Base-by-base conservation (phyloP, 2,329 filamentous ascomycete species). In the Diaporthe aspalathi region DNA sequence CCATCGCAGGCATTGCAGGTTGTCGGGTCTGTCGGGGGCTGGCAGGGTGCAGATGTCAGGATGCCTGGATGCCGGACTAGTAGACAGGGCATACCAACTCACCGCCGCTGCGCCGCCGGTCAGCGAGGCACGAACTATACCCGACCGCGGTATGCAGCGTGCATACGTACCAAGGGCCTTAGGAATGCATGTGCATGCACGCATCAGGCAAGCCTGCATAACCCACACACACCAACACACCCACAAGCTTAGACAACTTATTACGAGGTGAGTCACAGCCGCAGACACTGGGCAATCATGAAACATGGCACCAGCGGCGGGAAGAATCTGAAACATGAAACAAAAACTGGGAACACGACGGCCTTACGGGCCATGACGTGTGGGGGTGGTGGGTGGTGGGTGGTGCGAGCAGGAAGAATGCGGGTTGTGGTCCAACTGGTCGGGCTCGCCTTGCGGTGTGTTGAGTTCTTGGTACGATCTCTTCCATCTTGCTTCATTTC, bases 251-350 rank as follows among this genome's bases (percentile, higher is more conserved):
- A n/a, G n/a, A n/a, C n/a, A n/a, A n/a, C n/a, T n/a, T n/a, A n/a
- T 35, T 65, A 65, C 60, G 60, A 65, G 60, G 29, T 68, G 67
- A 68, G 67, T 68, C 67, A 68, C 53, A 68, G 67, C 35, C 47
- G 67, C 67, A 68, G 53, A 54, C 63, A 67, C 49, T 29, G 35
- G 29, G 40, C 50, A 16, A 43, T 32, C 43, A 50, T 68, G 67
- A 68, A 68, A 68, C 67, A 60, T 68, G 32, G 14, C 43, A 49
- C 22, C 60, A 50, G 35, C 43, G 45, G 52, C 56, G 56, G 56
- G 9, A 49, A 49, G 50, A 60, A 68, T 57, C 29, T 68, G 67
- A 68, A 68, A 68, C 67, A 50, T 68, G 67, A 68, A 68, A 68
- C 67, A 68, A 60, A 60, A 68, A 57, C n/a, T 68, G 67, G 67